Base-by-base conservation (phyloP, 768 basidiomycete species). In the Rhizopogon roseolus region DNA sequence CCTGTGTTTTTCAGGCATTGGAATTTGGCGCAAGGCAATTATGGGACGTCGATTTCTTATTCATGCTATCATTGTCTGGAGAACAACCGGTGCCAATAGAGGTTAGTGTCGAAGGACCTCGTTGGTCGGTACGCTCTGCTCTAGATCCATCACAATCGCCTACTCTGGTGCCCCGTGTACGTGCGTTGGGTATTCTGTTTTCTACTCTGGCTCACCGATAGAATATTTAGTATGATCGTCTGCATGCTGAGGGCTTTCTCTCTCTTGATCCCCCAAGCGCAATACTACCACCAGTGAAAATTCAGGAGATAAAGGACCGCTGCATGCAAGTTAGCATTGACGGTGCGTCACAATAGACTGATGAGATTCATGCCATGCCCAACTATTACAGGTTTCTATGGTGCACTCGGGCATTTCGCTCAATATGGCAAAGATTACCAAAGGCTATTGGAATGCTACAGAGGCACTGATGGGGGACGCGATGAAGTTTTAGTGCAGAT, bases 371-470 rank as follows among this genome's bases (percentile, higher is more conserved):
- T 50, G 2, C 1, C 28, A 29, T 11, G 27, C 38, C 50, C 1
- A 3, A 14, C 17, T 48, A 13, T 34, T 10, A 37, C 13, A 69
- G 66, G 53, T 6, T 68, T 69, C 54, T 68, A 68, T 43, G 49
- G 57, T 5, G 58, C 56, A 2, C 57, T 71, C 16, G 56, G 55
- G 6, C 60, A 65, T 43, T 73, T 73, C 46, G 68, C 69, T 7
- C 45, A 64, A 16, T 73, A 71, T 58, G 73, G 71, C 1, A 62
- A 66, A 5, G 54, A 46, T 16, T 73, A 65, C 56, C 66, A 63
- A 50, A 61, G 71, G 6, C 59, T 71, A 10, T 28, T 43, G 9
- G 27, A 43, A 2, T 44, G 22, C 41, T 42, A 42, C 14, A 25
- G 39, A n/a, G 50, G 34, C 2, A 22, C 41, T 17, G 17, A 29